Conservation (phyloP, 2,329 filamentous ascomycete species). For the Colletotrichum scovillei region DNA sequence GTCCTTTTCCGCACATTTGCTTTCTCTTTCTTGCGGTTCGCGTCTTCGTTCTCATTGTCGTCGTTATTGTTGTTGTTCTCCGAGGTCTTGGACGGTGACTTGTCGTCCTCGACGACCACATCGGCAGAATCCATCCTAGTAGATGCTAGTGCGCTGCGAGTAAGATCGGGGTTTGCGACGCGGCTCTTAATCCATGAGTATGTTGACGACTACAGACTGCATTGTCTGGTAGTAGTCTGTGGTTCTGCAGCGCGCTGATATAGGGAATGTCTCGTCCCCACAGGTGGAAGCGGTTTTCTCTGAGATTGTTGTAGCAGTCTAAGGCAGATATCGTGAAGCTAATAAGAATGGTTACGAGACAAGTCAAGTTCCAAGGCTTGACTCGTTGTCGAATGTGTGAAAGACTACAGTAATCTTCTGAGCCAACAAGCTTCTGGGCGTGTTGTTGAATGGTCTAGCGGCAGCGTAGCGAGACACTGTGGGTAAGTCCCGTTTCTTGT, state of each 20-base stretch:
- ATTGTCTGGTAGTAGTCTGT: slow-evolving; percentile 12
- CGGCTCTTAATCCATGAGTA: slow-evolving; percentile 28
- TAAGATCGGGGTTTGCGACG: slow-evolving; percentile 11
- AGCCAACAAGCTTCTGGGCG: slow-evolving; percentile 10
- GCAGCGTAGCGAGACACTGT: slow-evolving; percentile 27
- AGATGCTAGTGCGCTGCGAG: slow-evolving; percentile 27
- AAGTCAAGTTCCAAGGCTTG: neutral
- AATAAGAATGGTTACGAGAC: neutral
- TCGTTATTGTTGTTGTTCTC: slow-evolving; percentile 49
- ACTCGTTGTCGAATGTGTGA: neutral
- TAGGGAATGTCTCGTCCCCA: neutral
- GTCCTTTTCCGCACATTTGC: slow-evolving; percentile 74
- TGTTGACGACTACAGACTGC: slow-evolving; percentile 2
- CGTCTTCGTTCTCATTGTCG: slow-evolving; percentile 52
- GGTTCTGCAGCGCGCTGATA: neutral
- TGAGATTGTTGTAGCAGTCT: neutral
- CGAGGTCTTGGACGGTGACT: slow-evolving; percentile 45
- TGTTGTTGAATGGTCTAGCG: slow-evolving; percentile 1
- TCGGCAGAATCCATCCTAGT: slow-evolving; percentile 44
- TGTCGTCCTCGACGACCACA: slow-evolving; percentile 39
- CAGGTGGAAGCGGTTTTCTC: neutral
- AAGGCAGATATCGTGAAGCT: neutral
- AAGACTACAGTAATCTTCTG: neutral
- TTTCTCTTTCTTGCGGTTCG: slow-evolving; percentile 55
- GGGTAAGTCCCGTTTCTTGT: slow-evolving; percentile 19